Conservation (phyloP, 2,329 filamentous ascomycete species). For the Penicillium occitanis region DNA sequence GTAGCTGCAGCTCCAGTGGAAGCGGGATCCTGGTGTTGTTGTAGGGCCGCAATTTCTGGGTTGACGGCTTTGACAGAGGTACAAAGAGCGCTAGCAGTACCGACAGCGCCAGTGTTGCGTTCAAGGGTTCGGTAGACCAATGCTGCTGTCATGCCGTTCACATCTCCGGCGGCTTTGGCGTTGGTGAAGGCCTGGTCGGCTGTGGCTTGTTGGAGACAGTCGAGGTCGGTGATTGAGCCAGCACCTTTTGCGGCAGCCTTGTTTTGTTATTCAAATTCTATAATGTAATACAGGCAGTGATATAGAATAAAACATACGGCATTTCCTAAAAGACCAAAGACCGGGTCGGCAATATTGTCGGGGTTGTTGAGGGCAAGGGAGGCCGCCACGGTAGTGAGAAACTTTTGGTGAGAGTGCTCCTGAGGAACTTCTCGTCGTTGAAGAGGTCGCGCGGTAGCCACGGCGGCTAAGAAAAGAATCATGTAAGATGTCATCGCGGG, state of each 20-base stretch:
- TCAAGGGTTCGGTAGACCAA: constrained; percentile 58
- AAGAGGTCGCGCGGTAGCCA: constrained; percentile 13
- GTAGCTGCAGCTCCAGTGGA: constrained; percentile 54
- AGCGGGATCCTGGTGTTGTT: constrained; percentile 68
- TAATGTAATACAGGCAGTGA: background rate
- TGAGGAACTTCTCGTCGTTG: constrained; percentile 55
- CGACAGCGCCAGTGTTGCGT: constrained; percentile 61
- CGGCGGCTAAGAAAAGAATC: constrained; percentile 10
- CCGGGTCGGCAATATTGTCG: constrained; percentile 48
- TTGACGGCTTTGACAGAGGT: constrained; percentile 57
- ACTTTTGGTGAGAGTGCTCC: constrained; percentile 56
- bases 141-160: constrained; percentile 56
- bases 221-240: constrained; percentile 52
- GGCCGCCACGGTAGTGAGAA: constrained; percentile 48
- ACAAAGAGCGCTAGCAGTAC: constrained; percentile 59
- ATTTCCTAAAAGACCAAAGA: constrained; percentile 56
- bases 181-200: constrained; percentile 63
- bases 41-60: constrained; percentile 63
- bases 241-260: constrained; percentile 52
- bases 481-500: background rate
- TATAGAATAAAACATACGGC: background rate
- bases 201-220: constrained; percentile 60
- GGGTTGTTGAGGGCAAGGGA: constrained; percentile 51
- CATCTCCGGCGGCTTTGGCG: constrained; percentile 54
- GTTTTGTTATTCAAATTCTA: background rate